These are phyloP conservation scores for Venturia oleaginea DNA, from an alignment of 2,329 filamentous ascomycete species.

Conservation along the genomic window DNA sequence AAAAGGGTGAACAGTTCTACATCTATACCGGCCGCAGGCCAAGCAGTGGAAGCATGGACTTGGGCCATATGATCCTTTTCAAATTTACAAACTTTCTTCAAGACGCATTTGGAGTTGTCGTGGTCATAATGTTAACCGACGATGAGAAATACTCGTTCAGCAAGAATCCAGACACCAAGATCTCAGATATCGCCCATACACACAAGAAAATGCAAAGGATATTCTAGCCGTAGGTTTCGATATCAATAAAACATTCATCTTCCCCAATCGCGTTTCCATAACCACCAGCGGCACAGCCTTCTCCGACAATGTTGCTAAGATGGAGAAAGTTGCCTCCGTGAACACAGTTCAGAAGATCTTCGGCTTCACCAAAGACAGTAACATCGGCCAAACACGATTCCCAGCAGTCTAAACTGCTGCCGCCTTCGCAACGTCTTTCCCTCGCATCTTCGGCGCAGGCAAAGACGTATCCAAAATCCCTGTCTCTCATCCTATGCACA, in stretches of 20 bases:
- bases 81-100: constrained; percentile 51
- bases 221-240: constrained; percentile 79
- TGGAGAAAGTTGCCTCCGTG: background rate
- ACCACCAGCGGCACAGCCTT: constrained; percentile 26
- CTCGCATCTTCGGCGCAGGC: constrained; percentile 72
- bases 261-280: constrained; percentile 50
- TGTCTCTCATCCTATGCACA: constrained; percentile 70
- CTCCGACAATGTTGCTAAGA: constrained; percentile 49
- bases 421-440: constrained; percentile 58
- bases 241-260: constrained; percentile 84
- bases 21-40: constrained; percentile 85
- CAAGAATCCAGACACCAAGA: constrained; percentile 40
- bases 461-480: constrained; percentile 63
- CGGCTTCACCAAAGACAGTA: constrained; percentile 20
- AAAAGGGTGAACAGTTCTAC: constrained; percentile 81
- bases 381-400: constrained; percentile 42
- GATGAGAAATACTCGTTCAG: constrained; percentile 47
- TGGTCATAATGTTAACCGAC: constrained; percentile 62
- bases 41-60: constrained; percentile 74
- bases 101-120: no score
- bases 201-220: constrained; percentile 55
- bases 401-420: constrained; percentile 41
- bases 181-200: constrained; percentile 59
- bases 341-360: background rate
- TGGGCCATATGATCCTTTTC: constrained; percentile 74